phyloP scores from a whole-genome alignment of 2,329 filamentous ascomycete species.

The Xylaria digitata region DNA sequence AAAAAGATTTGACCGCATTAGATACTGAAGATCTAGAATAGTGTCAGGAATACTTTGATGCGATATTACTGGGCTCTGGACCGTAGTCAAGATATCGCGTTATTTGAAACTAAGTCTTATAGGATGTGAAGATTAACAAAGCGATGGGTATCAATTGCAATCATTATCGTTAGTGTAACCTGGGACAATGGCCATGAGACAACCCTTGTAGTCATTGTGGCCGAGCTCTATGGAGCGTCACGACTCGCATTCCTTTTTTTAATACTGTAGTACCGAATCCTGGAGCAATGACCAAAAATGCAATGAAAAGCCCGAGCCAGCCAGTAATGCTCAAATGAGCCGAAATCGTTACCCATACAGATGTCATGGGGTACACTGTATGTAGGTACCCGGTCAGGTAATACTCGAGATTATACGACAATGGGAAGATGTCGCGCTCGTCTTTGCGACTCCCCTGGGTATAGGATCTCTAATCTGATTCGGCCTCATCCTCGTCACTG shows the following conservation, averaged over 20 bases:
- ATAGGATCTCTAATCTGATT: slow-evolving; percentile 51
- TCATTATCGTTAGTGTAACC: slow-evolving; percentile 20
- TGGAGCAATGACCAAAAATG: slow-evolving; percentile 7
- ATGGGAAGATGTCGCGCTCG: background rate
- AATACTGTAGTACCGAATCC: background rate
- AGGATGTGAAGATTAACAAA: background rate
- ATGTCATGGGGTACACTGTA: background rate
- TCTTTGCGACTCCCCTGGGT: background rate
- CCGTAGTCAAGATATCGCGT: background rate
- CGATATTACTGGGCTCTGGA: no score
- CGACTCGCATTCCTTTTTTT: background rate
- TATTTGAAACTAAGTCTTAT: background rate
- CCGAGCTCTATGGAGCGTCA: background rate
- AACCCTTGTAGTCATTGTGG: background rate
- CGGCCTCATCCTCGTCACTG: slow-evolving; percentile 68
- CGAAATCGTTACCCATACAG: slow-evolving; percentile 20
- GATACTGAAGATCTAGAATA: no score
- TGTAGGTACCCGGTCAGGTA: background rate
- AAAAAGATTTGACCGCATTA: no score
- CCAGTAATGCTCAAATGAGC: slow-evolving; percentile 10
- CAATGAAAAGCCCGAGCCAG: slow-evolving; percentile 17
- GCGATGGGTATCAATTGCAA: slow-evolving; percentile 37
- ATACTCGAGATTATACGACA: background rate
- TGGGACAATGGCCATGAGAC: slow-evolving; percentile 1
- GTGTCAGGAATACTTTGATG: no score